These are phyloP conservation scores for Mortierella hygrophila DNA, from an alignment of 192 early-diverging fungal genomes.

Conservation along the genomic window DNA sequence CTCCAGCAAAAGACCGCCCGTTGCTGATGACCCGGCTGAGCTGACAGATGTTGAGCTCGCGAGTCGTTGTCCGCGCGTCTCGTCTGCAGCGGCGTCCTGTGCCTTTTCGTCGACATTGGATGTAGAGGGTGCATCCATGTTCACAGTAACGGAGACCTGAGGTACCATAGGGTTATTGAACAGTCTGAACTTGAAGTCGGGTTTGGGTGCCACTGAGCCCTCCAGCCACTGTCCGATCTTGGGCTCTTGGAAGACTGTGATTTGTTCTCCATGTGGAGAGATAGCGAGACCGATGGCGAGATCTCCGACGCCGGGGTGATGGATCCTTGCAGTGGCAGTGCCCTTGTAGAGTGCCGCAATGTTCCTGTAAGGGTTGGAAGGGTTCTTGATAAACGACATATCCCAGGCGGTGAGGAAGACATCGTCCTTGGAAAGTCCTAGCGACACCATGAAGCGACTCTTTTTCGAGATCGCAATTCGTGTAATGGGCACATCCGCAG, in stretches of 20 bases:
- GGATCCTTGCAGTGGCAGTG: conserved; percentile 13
- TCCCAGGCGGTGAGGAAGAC: conserved; percentile 37
- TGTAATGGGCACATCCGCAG: conserved; percentile 16
- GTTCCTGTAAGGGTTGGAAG: conserved; percentile 12
- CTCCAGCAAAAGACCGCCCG: neutral
- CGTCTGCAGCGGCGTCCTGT: neutral
- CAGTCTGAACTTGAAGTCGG: conserved; percentile 33
- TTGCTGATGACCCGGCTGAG: neutral
- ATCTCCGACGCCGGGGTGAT: conserved; percentile 19
- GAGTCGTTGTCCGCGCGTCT: neutral
- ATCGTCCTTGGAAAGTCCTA: conserved; percentile 15
- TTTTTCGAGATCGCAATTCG: conserved; percentile 14
- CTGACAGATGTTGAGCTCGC: neutral
- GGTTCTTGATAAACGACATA: conserved; percentile 35
- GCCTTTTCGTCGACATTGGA: conserved; percentile 2
- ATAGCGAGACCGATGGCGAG: conserved; percentile 36
- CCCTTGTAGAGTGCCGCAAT: conserved; percentile 15
- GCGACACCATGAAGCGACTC: conserved; percentile 31
- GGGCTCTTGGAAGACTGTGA: conserved; percentile 42
- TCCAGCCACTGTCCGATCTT: conserved; percentile 46
- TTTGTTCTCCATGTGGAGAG: conserved; percentile 31
- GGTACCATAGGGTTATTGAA: conserved; percentile 45
- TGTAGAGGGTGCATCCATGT: conserved; percentile 17
- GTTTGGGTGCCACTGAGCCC: conserved; percentile 13
- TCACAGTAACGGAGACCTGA: conserved; percentile 4